Percentiles rank a stretch among this genome's conserved stretches.
phyloP scores from a whole-genome alignment of 2,329 filamentous ascomycete species.

The Conoideocrella luteorostrata region DNA sequence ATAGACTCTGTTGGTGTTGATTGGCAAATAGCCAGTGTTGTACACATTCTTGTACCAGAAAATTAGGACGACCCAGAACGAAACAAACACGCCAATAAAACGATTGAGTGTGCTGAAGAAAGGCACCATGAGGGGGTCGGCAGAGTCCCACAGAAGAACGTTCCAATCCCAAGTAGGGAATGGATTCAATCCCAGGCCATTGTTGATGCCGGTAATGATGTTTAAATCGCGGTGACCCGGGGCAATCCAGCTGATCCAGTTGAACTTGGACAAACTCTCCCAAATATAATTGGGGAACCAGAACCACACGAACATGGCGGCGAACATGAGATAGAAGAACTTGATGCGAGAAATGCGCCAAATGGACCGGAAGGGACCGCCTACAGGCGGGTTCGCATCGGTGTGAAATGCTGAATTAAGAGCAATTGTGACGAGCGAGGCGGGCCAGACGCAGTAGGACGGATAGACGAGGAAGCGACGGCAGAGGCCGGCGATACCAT shows the following conservation, averaged over 20 bases:
- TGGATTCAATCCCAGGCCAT: conserved; percentile 39
- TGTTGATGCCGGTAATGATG: conserved; percentile 36
- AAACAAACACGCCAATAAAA: conserved; percentile 49
- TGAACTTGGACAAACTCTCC: conserved; percentile 44
- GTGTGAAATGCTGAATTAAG: conserved; percentile 48
- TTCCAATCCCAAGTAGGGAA: conserved; percentile 45
- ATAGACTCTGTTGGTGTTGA: conserved; percentile 45
- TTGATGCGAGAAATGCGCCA: conserved; percentile 43
- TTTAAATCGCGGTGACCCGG: conserved; percentile 37
- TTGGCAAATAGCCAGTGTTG: conserved; percentile 48
- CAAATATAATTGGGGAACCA: conserved; percentile 54
- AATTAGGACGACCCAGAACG: conserved; percentile 46
- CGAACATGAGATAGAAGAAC: conserved; percentile 45
- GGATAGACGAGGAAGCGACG: conserved; percentile 51
- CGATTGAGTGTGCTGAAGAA: conserved; percentile 58
- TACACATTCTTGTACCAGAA: conserved; percentile 55
- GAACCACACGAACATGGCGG: conserved; percentile 50
- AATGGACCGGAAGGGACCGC: conserved; percentile 35
- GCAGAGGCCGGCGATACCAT: conserved; percentile 49
- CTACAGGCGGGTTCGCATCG: conserved; percentile 31
- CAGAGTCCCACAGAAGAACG: conserved; percentile 34
- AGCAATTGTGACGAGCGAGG: conserved; percentile 47
- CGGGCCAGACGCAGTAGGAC: conserved; percentile 51
- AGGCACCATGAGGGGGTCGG: conserved; percentile 42
- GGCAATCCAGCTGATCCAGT: conserved; percentile 52